A percentile compares a stretch with the other conserved stretches of the same genome.
These are phyloP conservation scores for Lagerstroemia speciosa DNA, from an alignment of 345 rosid species.

Conservation along the genomic window DNA sequence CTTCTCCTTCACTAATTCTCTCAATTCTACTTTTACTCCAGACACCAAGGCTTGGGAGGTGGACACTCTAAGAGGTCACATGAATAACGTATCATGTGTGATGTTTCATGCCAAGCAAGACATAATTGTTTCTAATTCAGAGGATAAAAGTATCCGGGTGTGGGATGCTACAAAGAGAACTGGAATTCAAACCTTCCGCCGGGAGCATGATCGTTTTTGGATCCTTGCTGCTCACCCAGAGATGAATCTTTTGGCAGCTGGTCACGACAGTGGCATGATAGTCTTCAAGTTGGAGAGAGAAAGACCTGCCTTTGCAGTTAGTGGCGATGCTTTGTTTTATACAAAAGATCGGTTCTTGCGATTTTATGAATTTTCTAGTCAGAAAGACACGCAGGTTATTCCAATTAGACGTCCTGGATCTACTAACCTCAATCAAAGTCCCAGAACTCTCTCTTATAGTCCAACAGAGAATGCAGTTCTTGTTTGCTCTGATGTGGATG, in stretches of 20 bases:
- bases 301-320: slow-evolving; percentile 82
- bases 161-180: slow-evolving; percentile 96
- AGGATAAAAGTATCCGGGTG: slow-evolving; percentile 91
- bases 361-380: slow-evolving; percentile 66
- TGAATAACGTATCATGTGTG: slow-evolving; percentile 89
- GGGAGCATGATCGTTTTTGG: slow-evolving; percentile 97
- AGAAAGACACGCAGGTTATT: slow-evolving; percentile 65
- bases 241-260: slow-evolving; percentile 92
- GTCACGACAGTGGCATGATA: slow-evolving; percentile 95
- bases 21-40: slow-evolving; percentile 22
- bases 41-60: slow-evolving; percentile 99
- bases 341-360: slow-evolving; percentile 75
- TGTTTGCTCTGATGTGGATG: slow-evolving; percentile 84
- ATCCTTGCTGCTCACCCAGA: slow-evolving; percentile 90
- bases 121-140: slow-evolving; percentile 92
- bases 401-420: slow-evolving; percentile 86
- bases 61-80: slow-evolving; percentile 94
- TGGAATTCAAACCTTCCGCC: slow-evolving; percentile 84
- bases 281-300: slow-evolving; percentile 97
- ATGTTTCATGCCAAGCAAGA: slow-evolving; percentile 96
- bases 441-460: slow-evolving; percentile 83
- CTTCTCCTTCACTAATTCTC: background rate
- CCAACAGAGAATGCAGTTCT: slow-evolving; percentile 91
- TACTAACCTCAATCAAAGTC: slow-evolving; percentile 73
- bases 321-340: slow-evolving; percentile 68